A percentile compares a stretch with the other conserved stretches of the same genome.
These are phyloP conservation scores for Verruconis gallopava DNA, from an alignment of 2,329 filamentous ascomycete species.

Conservation along the genomic window DNA sequence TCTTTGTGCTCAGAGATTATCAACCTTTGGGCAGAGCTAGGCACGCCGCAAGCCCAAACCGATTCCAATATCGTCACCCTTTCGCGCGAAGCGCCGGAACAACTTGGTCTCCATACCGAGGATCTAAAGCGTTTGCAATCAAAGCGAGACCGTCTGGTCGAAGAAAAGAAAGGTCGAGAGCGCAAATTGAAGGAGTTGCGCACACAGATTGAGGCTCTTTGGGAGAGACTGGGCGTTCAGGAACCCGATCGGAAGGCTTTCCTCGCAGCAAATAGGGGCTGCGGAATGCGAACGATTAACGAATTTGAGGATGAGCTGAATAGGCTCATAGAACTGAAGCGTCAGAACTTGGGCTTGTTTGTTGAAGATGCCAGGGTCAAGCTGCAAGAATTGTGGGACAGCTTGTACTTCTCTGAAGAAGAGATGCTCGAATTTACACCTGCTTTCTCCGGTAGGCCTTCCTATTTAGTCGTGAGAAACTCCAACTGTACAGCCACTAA, in stretches of 20 bases:
- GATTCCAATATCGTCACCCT: slow-evolving; percentile 77
- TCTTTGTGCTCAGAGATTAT: slow-evolving; percentile 72
- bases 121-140: slow-evolving; percentile 60
- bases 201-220: slow-evolving; percentile 67
- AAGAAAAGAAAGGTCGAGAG: slow-evolving; percentile 82
- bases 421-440: slow-evolving; percentile 98
- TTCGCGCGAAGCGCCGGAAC: slow-evolving; percentile 82
- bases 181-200: slow-evolving; percentile 64
- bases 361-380: slow-evolving; percentile 87
- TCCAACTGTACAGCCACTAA: slow-evolving; percentile 2
- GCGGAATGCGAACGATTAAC: slow-evolving; percentile 81
- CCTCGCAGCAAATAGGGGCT: slow-evolving; percentile 76
- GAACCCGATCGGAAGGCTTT: slow-evolving; percentile 75
- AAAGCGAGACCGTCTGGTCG: slow-evolving; percentile 68
- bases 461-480: not conserved
- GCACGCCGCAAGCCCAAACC: slow-evolving; percentile 85
- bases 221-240: slow-evolving; percentile 77
- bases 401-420: slow-evolving; percentile 87
- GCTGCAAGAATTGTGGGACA: slow-evolving; percentile 90
- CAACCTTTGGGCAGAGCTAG: slow-evolving; percentile 88
- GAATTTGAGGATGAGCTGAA: slow-evolving; percentile 87
- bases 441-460: slow-evolving; percentile 54
- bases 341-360: slow-evolving; percentile 88
- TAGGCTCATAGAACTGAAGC: slow-evolving; percentile 81
- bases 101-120: slow-evolving; percentile 81